Evolutionary conservation across 2,329 filamentous ascomycete species (phyloP).

Genomic region (Neonectria coccinea): DNA sequence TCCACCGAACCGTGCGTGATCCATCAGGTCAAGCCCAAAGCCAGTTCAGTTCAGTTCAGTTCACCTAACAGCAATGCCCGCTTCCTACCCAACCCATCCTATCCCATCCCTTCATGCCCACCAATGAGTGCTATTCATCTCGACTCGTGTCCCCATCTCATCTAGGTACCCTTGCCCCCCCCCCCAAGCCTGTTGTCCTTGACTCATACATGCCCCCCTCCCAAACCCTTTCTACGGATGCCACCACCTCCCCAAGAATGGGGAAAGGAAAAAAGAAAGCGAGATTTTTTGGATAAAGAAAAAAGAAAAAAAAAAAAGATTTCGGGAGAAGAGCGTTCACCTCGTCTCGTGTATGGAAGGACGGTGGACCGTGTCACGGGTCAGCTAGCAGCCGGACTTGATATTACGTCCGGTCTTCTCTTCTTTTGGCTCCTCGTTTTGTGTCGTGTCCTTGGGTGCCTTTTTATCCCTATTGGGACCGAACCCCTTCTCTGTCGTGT

Average conservation of each 20-base stretch:
- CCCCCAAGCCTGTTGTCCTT: conserved; percentile 6
- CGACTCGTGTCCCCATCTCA: conserved; percentile 13
- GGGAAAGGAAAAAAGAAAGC: not conserved
- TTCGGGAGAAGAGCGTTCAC: not conserved
- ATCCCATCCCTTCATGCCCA: not conserved
- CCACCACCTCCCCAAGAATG: not conserved
- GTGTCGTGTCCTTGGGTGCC: not conserved
- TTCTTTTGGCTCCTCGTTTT: conserved; percentile 2
- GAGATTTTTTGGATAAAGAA: not conserved
- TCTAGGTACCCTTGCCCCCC: conserved; percentile 1
- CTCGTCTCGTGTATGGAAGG: not conserved
- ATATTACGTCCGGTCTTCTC: conserved; percentile 6
- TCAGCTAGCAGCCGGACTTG: not conserved
- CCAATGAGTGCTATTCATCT: conserved; percentile 9
- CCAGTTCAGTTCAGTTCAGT: not conserved
- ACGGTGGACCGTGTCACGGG: not conserved
- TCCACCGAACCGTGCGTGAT: conserved; percentile 17
- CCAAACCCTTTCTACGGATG: not conserved
- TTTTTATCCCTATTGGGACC: not conserved
- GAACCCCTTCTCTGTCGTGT: not conserved
- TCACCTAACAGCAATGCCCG: not conserved
- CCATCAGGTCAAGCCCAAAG: conserved; percentile 13
- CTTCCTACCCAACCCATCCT: not conserved
- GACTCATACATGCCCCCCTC: conserved; percentile 18
- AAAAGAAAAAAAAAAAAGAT: not conserved